Evolutionary conservation across 73 alveolate genomes (phyloP).

Genomic region (Stentor roeselii): DNA sequence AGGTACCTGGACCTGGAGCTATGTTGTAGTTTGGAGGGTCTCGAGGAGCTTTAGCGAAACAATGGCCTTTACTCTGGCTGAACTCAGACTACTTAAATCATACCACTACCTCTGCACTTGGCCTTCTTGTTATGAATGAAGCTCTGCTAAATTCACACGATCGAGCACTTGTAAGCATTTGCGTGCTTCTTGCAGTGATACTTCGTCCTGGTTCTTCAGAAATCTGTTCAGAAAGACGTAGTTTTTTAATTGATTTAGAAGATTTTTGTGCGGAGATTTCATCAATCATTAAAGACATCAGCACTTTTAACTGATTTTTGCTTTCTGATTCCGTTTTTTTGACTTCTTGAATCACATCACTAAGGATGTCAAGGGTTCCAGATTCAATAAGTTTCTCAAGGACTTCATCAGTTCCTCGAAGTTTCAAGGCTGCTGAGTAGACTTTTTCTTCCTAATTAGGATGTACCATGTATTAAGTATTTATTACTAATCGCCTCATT

Average conservation of each 20-base stretch:
- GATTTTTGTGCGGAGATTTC: neutral
- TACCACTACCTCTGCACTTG: neutral
- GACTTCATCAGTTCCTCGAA: neutral
- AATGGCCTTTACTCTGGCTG: neutral
- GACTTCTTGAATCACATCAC: neutral
- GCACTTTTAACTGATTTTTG: neutral
- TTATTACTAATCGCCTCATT: no score
- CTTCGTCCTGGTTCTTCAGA: neutral
- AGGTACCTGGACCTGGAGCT: slow-evolving; percentile 1
- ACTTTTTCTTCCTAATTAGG: neutral
- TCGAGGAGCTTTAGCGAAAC: neutral
- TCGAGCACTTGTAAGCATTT: neutral
- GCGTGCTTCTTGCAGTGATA: neutral
- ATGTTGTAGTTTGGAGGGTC: neutral
- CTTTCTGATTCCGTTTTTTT: neutral
- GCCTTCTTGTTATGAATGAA: neutral
- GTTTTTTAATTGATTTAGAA: no score
- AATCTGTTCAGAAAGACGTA: neutral
- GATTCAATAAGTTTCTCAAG: neutral
- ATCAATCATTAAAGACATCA: neutral
- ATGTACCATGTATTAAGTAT: neutral
- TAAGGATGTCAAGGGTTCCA: neutral
- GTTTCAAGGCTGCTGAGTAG: neutral
- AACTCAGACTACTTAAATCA: neutral
- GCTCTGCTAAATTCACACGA: neutral